Evolutionary conservation across 805 yeast genomes (phyloP).

Genomic region (Suhomyces sp.): DNA sequence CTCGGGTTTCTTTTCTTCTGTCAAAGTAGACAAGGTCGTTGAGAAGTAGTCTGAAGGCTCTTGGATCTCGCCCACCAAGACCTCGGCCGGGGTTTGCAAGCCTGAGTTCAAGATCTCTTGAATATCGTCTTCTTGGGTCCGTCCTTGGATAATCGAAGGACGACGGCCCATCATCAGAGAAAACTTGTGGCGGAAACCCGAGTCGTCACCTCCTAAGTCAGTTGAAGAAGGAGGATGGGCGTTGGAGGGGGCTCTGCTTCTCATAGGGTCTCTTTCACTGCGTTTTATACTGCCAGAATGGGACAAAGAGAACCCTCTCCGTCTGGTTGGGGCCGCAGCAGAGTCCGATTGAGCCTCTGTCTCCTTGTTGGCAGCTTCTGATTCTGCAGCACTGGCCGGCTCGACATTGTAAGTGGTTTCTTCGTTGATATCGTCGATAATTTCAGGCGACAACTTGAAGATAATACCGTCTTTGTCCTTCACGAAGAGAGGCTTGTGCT

Average conservation of each 20-base stretch:
- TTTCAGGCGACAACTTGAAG: constrained; percentile 41
- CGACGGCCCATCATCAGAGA: constrained; percentile 42
- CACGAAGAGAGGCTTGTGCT: constrained; percentile 64
- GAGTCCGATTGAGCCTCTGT: background rate
- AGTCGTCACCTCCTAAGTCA: constrained; percentile 2
- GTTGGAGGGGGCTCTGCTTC: constrained; percentile 2
- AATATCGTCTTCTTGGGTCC: constrained; percentile 31
- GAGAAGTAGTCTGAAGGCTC: constrained; percentile 25
- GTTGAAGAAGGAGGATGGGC: background rate
- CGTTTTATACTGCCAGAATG: constrained; percentile 3
- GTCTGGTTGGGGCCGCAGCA: background rate
- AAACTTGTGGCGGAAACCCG: constrained; percentile 32
- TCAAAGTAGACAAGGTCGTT: constrained; percentile 4
- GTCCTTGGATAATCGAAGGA: constrained; percentile 39
- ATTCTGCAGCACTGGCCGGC: background rate
- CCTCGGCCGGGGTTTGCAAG: constrained; percentile 40
- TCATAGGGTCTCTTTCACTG: background rate
- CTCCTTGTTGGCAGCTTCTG: background rate
- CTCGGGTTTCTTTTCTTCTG: background rate
- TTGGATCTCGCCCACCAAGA: constrained; percentile 31
- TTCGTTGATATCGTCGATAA: constrained; percentile 24
- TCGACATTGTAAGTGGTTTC: constrained; percentile 7
- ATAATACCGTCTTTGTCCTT: constrained; percentile 42
- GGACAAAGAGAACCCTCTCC: constrained; percentile 6
- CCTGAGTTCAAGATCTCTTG: constrained; percentile 41